Base-by-base conservation (phyloP, 1,284 basidiomycete genomes). In the Rhodotorula glutinis region DNA sequence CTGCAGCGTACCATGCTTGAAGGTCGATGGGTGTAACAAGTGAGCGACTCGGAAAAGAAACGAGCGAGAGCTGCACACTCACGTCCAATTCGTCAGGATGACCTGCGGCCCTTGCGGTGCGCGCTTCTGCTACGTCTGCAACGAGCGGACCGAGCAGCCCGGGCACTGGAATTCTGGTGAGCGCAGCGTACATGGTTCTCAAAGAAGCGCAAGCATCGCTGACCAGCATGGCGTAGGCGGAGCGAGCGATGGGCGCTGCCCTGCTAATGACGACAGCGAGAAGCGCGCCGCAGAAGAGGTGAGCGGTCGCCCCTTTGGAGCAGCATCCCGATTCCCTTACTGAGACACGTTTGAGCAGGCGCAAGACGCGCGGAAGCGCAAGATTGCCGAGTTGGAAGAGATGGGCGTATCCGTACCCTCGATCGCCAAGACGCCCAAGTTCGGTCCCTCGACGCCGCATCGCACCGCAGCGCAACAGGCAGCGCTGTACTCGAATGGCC, bases 11-110 rank as follows among this genome's bases (percentile, higher is more conserved):
- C 44, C 53, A 7, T 70, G 40, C 61, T 25, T 51, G 54, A 67
- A 67, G 38, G 33, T 30, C 33, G 66, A 64, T 25, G 69, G 65
- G 14, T 70, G 68, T 43, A 70, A 70, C 60, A 53, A 53, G 60
- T 60, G 17, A 23, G 59, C 44, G 17, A 10, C 25, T 7, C 40
- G 21, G 13, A 21, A 1, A 3, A 11, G 46, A 11, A 23, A 11
- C n/a, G 46, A 47, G 46, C 11, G 19, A 3, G 1, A n/a, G n/a
- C 44, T 46, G 49, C n/a, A 16, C 9, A 8, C 49, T 27, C 23
- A n/a, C 30, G 17, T 27, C 4, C 14, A 17, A 23, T 4, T 30
- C 33, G 33, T 9, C 30, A 60, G 59, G 53, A 64, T 64, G 44
- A 59, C 47, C 3, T 65, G 63, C 33, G 40, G 51, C 10, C 47